Base-by-base conservation (phyloP, 768 basidiomycete species). In the Boletus patriciae region DNA sequence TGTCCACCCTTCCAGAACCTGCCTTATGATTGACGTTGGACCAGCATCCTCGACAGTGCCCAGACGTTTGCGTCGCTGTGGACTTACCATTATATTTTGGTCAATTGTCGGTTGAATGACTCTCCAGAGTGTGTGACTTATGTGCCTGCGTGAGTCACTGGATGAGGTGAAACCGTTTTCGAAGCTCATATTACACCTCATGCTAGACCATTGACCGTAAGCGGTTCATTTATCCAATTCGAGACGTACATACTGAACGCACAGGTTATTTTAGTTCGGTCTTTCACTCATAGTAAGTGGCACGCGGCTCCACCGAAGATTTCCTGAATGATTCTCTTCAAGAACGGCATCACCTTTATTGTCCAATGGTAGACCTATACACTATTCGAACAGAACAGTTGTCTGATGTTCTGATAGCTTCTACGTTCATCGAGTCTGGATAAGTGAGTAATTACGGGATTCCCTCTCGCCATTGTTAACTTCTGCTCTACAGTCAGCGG, bases 351-450 rank as follows among this genome's bases (percentile, higher is more conserved):
- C 41, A 56, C 61, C 2, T 69, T 69, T 38, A 36, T 57, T 19
- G 67, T 68, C 11, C 62, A 69, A 37, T 37, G 60, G 67, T 68
- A 53, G 7, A 31, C 2, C 15, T 18, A 23, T 18, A 31, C 37
- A 3, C 10, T n/a, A 12, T 37, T 4, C 37, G 12, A 11, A 19
- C 27, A 43, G 33, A 34, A 33, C 3, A 4, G 3, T 44, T 34
- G 10, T 18, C 56, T 60, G 15, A 64, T 16, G 1, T 0, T 2
- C 8, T 25, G 11, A 43, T 42, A 69, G 67, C 50, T 68, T 68
- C 34, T 69, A 69, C 25, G 54, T 54, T 23, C 67, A 68, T 25
- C 65, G 65, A 37, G 62, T 69, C 19, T 69, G 65, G n/a, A n/a
- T n/a, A n/a, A n/a, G n/a, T n/a, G n/a, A n/a, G n/a, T n/a, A n/a